Evolutionary conservation across 805 yeast genomes (phyloP), one percentile per base, ranked within the genome.

Genomic region (Candida insectalens): DNA sequence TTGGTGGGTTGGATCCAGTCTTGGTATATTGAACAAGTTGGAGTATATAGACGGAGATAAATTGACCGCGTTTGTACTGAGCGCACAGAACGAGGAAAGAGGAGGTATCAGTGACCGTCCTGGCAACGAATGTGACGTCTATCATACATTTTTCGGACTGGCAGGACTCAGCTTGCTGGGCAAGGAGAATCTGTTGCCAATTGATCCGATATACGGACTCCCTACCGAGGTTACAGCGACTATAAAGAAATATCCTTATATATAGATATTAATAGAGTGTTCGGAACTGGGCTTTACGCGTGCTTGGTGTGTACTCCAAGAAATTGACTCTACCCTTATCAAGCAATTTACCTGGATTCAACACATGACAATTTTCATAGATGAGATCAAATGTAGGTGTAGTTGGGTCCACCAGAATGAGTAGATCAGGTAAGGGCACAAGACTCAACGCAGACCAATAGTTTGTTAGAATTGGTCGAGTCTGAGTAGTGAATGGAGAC

Each of bases 41-140:
- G 71, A 82, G 42, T 87, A 95, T 87, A 80, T 92, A n/a, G 79
- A 84, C 49, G 65, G 63, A 19, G 66, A 59, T 4, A 74, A 69
- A 44, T 60, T 92, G 36, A 67, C 69, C 34, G 53, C 58, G 2
- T 92, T 87, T 49, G 87, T 92, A 4, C 56, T 89, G 26, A 49
- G 54, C 2, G 77, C 92, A 30, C 98, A 92, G 54, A 96, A 89
- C 53, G 53, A 53, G 1, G 74, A 69, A 6, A 63, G 60, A 9
- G 99, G 99, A 21, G 99, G 99, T 0, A 79, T 92, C 26, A 77
- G 95, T 38, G 99, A 92, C 55, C 63, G 98, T 17, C 83, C 85
- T 7, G 95, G 78, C 29, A 87, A 94, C 51, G 85, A 81, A 53
- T 88, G 78, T 2, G 99, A 92, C 52, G 92, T 92, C 0, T 92